Conservation (phyloP, 257 asterid species). For the Solanum chiquidenum region DNA sequence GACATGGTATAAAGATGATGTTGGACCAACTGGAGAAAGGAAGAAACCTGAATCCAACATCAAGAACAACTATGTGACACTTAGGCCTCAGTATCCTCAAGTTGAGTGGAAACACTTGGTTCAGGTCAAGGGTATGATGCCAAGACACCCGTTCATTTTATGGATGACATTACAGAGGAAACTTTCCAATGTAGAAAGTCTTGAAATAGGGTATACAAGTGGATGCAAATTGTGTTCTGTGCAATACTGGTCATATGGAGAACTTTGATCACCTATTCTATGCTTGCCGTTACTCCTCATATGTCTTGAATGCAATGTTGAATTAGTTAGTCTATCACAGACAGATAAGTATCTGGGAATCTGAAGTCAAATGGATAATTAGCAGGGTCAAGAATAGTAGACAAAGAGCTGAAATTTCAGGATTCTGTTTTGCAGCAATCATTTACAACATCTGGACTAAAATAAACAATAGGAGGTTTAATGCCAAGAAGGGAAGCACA, state of each 20-base stretch:
- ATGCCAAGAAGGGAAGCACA: too few species aligned
- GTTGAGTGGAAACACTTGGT: neutral
- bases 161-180: neutral
- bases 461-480: neutral
- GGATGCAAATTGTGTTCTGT: neutral
- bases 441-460: neutral
- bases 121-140: neutral
- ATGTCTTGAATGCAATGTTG: neutral
- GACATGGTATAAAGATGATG: neutral
- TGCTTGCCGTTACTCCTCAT: neutral
- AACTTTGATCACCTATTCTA: neutral
- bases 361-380: neutral
- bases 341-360: neutral
- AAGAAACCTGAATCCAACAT: neutral
- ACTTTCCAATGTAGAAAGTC: neutral
- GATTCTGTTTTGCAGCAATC: neutral
- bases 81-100: neutral
- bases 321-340: neutral
- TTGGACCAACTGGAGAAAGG: neutral
- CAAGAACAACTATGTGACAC: neutral
- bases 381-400: neutral
- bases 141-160: neutral
- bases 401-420: neutral
- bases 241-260: neutral
- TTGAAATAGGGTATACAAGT: neutral